These are phyloP conservation scores for Nannochloropsis granulata DNA, from an alignment of 108 stramenopile species.

Conservation along the genomic window DNA sequence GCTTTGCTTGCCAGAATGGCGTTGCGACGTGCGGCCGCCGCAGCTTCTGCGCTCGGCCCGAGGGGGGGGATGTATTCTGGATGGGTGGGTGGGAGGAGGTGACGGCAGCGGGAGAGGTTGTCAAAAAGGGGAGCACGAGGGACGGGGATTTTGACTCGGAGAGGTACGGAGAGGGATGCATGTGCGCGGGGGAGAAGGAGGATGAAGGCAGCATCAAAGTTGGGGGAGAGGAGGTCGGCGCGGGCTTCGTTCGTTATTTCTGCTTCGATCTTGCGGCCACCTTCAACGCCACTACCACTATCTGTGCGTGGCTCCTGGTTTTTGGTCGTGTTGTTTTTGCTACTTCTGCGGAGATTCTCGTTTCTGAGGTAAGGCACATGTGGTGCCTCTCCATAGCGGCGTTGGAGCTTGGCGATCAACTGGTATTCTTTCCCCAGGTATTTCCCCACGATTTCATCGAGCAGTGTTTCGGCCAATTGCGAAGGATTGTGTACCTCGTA, in stretches of 20 bases:
- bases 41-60: background rate
- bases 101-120: background rate
- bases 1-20: background rate
- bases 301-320: background rate
- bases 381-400: background rate
- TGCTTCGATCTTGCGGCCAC: background rate
- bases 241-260: background rate
- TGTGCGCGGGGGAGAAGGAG: background rate
- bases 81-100: background rate
- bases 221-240: background rate
- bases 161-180: background rate
- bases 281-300: background rate
- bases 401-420: background rate
- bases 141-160: background rate
- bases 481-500: background rate
- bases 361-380: background rate
- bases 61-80: background rate
- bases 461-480: background rate
- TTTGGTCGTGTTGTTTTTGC: background rate
- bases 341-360: background rate
- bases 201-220: background rate
- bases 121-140: background rate
- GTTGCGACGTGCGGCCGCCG: background rate
- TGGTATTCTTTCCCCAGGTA: background rate
- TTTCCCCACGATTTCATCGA: background rate